Evolutionary conservation across 495 filamentous ascomycete genomes (phyloP).

Genomic region (Platismatia glauca): DNA sequence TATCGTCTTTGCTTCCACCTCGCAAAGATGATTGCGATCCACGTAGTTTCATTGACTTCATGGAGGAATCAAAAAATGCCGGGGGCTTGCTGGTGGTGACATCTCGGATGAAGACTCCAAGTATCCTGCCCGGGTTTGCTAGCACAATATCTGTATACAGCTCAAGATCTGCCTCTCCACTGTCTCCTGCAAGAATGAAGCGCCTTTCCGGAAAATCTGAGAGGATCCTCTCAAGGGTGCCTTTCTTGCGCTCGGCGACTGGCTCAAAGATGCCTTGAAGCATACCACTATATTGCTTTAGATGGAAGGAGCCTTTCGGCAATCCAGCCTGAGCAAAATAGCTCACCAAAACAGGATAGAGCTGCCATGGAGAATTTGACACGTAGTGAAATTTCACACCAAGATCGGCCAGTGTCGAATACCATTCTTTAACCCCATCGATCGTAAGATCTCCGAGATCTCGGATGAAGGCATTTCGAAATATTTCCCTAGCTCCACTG

Average conservation of each 20-base stretch:
- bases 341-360: slow-evolving; percentile 76
- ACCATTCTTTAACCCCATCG: slow-evolving; percentile 85
- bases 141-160: slow-evolving; percentile 91
- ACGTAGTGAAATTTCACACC: slow-evolving; percentile 88
- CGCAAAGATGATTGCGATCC: slow-evolving; percentile 23
- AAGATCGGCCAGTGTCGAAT: slow-evolving; percentile 59
- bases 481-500: slow-evolving; percentile 82
- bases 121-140: slow-evolving; percentile 69
- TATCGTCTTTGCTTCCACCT: slow-evolving; percentile 19
- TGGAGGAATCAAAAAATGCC: slow-evolving; percentile 62
- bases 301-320: slow-evolving; percentile 78
- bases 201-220: slow-evolving; percentile 81
- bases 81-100: slow-evolving; percentile 66
- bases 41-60: slow-evolving; percentile 11
- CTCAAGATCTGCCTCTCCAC: slow-evolving; percentile 92
- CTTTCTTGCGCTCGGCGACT: slow-evolving; percentile 87
- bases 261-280: slow-evolving; percentile 97
- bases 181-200: slow-evolving; percentile 90
- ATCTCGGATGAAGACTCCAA: slow-evolving; percentile 88
- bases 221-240: slow-evolving; percentile 73
- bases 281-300: slow-evolving; percentile 94
- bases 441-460: slow-evolving; percentile 74
- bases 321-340: slow-evolving; percentile 75
- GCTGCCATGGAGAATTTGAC: slow-evolving; percentile 91
- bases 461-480: slow-evolving; percentile 87